Conservation (phyloP, 2,329 filamentous ascomycete species). For the Magnaporthales sp. region DNA sequence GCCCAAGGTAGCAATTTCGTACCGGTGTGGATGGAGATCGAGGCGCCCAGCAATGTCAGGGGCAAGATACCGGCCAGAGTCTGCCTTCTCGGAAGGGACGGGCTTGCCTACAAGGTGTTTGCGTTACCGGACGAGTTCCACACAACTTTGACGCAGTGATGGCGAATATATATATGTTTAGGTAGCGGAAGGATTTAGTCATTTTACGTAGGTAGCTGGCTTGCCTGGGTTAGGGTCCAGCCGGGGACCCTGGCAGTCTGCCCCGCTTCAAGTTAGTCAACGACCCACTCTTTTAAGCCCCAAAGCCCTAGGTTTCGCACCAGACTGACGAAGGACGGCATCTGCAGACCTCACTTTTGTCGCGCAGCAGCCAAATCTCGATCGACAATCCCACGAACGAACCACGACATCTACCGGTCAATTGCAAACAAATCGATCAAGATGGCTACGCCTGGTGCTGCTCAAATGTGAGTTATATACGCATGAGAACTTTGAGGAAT, state of each 20-base stretch:
- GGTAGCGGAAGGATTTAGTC: too few species aligned
- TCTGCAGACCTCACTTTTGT: background rate
- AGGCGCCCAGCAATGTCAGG: constrained; percentile 30
- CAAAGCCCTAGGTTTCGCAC: background rate
- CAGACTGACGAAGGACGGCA: background rate
- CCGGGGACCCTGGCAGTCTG: background rate
- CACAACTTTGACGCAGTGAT: background rate
- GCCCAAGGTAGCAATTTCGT: constrained; percentile 16
- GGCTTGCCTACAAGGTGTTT: constrained; percentile 38
- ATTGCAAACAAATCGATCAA: constrained; percentile 22
- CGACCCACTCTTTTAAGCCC: background rate
- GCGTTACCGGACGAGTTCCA: constrained; percentile 24
- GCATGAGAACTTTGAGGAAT: background rate
- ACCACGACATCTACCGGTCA: background rate
- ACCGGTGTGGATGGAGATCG: constrained; percentile 44
- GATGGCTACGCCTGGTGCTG: constrained; percentile 51
- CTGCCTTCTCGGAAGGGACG: constrained; percentile 40
- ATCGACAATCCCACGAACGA: background rate
- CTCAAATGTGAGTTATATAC: constrained; percentile 45
- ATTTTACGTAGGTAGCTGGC: too few species aligned
- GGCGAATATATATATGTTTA: background rate
- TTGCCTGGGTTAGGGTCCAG: too few species aligned
- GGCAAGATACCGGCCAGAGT: constrained; percentile 40
- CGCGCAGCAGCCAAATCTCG: background rate
- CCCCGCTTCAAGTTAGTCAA: background rate